phyloP scores from a whole-genome alignment of 1,284 basidiomycete genomes.

The Phlebopus sp. region DNA sequence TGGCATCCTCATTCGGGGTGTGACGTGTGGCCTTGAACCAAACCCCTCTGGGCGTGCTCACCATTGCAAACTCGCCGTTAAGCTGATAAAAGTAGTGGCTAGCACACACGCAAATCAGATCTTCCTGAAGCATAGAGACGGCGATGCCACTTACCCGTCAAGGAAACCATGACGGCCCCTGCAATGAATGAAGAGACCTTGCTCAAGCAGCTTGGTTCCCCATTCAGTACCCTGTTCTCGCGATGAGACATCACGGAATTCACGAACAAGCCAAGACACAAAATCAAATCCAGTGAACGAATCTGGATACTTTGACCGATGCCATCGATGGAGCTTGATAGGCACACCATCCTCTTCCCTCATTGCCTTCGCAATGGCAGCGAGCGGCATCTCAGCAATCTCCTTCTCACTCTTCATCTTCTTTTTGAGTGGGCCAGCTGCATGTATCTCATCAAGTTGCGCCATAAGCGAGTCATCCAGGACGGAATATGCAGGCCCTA shows the following conservation, averaged over 20 bases:
- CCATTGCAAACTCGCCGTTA: slow-evolving; percentile 71
- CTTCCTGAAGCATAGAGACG: slow-evolving; percentile 2
- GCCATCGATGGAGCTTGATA: slow-evolving; percentile 79
- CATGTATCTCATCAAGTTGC: slow-evolving; percentile 78
- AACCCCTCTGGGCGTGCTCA: slow-evolving; percentile 59
- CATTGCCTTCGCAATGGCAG: slow-evolving; percentile 73
- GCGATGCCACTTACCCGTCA: slow-evolving; percentile 62
- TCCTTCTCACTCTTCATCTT: slow-evolving; percentile 75
- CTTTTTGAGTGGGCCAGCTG: slow-evolving; percentile 67
- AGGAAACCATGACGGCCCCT: slow-evolving; percentile 76
- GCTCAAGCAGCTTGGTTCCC: slow-evolving; percentile 71
- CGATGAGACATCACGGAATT: slow-evolving; percentile 81
- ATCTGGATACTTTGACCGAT: slow-evolving; percentile 63
- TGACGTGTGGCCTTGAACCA: slow-evolving; percentile 59
- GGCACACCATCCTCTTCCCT: slow-evolving; percentile 73
- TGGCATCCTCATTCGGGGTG: slow-evolving; percentile 36
- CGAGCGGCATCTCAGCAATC: slow-evolving; percentile 59
- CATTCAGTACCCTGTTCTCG: slow-evolving; percentile 77
- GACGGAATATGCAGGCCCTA: slow-evolving; percentile 76
- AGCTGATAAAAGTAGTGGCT: slow-evolving; percentile 87
- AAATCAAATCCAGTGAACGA: slow-evolving; percentile 87
- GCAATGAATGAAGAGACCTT: slow-evolving; percentile 83
- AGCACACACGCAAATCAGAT: slow-evolving; percentile 6
- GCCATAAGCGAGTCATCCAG: slow-evolving; percentile 75
- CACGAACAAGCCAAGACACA: slow-evolving; percentile 82